phyloP scores from a whole-genome alignment of 306 rosid species.

The Lathyrus oleraceus region DNA sequence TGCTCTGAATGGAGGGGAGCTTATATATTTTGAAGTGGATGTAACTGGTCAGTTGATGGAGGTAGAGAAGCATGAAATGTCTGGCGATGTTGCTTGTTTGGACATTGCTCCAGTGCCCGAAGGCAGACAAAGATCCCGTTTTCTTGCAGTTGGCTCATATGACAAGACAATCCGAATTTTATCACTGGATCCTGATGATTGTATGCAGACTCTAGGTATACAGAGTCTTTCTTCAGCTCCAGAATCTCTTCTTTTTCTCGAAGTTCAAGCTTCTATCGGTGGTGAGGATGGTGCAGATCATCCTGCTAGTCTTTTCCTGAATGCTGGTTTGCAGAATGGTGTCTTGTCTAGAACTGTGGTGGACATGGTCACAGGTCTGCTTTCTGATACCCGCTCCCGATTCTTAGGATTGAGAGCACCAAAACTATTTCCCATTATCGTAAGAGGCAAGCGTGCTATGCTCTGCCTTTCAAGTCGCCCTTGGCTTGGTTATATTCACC shows the following conservation, averaged over 20 bases:
- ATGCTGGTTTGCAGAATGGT: conserved; percentile 87
- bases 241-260: conserved; percentile 93
- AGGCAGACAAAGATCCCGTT: conserved; percentile 93
- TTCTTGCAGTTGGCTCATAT: conserved; percentile 93
- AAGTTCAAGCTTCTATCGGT: conserved; percentile 88
- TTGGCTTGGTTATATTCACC: conserved; percentile 98
- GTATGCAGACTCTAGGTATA: conserved; percentile 86
- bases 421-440: conserved; percentile 70
- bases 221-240: conserved; percentile 94
- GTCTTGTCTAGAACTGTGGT: conserved; percentile 94
- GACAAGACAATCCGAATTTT: conserved; percentile 86
- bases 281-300: conserved; percentile 99
- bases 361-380: conserved; percentile 99
- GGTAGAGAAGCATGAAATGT: conserved; percentile 97
- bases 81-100: conserved; percentile 92
- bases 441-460: conserved; percentile 89
- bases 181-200: conserved; percentile 92
- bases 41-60: conserved; percentile 93
- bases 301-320: conserved; percentile 95
- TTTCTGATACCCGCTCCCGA: conserved; percentile 91
- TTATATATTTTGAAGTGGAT: conserved; percentile 93
- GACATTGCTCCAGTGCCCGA: conserved; percentile 97
- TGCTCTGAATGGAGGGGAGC: conserved; percentile 96
- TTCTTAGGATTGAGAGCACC: conserved; percentile 98
- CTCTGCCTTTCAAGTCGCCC: conserved; percentile 97